Conservation (phyloP, 306 rosid species). For the Psophocarpus tetragonolobus region DNA sequence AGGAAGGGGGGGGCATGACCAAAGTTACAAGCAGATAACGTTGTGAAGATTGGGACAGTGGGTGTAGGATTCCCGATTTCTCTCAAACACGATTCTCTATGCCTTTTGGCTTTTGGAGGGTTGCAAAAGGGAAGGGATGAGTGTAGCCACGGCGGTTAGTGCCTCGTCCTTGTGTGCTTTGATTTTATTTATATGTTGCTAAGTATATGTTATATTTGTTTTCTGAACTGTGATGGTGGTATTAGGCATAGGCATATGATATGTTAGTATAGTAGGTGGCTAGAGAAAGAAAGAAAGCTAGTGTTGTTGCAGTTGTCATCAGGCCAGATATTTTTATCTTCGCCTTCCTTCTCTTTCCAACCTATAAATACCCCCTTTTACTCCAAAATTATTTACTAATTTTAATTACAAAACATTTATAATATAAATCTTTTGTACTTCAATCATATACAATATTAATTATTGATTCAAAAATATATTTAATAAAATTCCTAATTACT, state of each 20-base stretch:
- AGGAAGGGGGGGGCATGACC: slow-evolving; percentile 25
- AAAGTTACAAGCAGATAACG: slow-evolving; percentile 72
- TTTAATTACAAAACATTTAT: too few relatives aligned
- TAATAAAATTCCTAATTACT: too few relatives aligned
- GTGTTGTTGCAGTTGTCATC: neutral
- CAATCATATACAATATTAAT: too few relatives aligned
- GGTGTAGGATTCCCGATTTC: slow-evolving; percentile 53
- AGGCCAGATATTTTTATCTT: neutral
- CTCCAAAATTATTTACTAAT: neutral
- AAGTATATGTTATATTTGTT: neutral
- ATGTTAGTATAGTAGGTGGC: neutral
- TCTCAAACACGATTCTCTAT: slow-evolving; percentile 67
- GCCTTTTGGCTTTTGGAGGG: slow-evolving; percentile 65
- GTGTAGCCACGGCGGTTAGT: slow-evolving; percentile 54
- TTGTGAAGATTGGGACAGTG: slow-evolving; percentile 77
- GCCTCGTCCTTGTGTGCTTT: slow-evolving; percentile 52
- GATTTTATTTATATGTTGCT: slow-evolving; percentile 40
- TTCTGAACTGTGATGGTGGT: neutral
- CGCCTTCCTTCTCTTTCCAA: neutral
- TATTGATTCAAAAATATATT: too few relatives aligned
- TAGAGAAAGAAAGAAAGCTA: neutral
- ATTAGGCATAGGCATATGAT: neutral
- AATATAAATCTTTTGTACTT: too few relatives aligned
- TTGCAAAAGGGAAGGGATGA: slow-evolving; percentile 45
- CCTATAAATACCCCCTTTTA: neutral